Conservation (phyloP, 2,329 filamentous ascomycete genomes). For the Apiospora pterosperma region DNA sequence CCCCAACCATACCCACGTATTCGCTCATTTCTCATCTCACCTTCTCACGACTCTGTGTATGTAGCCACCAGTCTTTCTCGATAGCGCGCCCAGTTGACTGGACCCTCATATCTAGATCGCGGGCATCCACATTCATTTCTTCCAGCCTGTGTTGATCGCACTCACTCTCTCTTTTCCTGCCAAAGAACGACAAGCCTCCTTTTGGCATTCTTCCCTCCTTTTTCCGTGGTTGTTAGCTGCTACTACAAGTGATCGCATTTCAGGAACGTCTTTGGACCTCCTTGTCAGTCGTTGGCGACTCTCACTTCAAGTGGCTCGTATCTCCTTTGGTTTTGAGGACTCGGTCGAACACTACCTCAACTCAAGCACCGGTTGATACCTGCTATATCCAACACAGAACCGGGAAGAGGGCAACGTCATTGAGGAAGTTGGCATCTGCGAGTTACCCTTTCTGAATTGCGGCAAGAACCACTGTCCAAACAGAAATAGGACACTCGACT, state of each 20-base stretch:
- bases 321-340: background rate
- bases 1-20: constrained; percentile 12
- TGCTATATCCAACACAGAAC: background rate
- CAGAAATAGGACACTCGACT: background rate
- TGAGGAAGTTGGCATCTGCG: background rate
- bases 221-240: background rate
- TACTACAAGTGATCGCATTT: constrained; percentile 1
- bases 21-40: constrained; percentile 5
- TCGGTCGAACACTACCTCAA: background rate
- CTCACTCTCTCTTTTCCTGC: constrained; percentile 17
- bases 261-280: background rate
- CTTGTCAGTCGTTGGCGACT: background rate
- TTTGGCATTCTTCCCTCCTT: constrained; percentile 12
- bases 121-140: constrained; percentile 21
- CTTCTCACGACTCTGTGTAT: constrained; percentile 25
- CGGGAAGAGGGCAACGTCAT: background rate
- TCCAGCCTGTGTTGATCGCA: constrained; percentile 27
- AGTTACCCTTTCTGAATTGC: background rate
- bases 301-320: background rate
- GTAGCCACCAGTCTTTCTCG: constrained; percentile 11
- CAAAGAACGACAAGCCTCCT: constrained; percentile 10
- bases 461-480: background rate
- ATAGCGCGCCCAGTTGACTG: constrained; percentile 6
- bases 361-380: background rate
- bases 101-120: constrained; percentile 16